These are phyloP conservation scores for Candida nemodendra DNA, from an alignment of 805 yeast genomes.

Conservation along the genomic window DNA sequence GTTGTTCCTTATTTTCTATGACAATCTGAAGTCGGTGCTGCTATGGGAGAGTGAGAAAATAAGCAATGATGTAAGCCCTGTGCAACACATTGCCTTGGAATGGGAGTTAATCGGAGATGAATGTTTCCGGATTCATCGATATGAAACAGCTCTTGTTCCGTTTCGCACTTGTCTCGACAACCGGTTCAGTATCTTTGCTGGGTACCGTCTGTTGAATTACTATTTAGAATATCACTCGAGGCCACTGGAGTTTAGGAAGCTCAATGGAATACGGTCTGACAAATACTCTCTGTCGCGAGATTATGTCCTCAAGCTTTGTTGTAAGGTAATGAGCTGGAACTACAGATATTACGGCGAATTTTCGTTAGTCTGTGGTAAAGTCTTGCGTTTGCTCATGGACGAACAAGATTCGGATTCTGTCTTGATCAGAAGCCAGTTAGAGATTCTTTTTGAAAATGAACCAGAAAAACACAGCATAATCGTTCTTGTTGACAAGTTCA, in stretches of 20 bases:
- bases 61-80: conserved; percentile 21
- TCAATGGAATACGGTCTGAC: conserved; percentile 22
- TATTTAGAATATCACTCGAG: conserved; percentile 31
- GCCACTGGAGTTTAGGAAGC: conserved; percentile 21
- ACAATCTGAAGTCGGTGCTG: conserved; percentile 76
- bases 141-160: conserved; percentile 49
- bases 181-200: conserved; percentile 62
- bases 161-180: conserved; percentile 53
- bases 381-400: conserved; percentile 36
- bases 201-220: conserved; percentile 47
- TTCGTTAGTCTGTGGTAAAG: conserved; percentile 43
- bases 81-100: conserved; percentile 61
- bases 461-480: conserved; percentile 17
- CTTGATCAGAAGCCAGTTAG: conserved; percentile 39
- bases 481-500: conserved; percentile 26
- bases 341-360: conserved; percentile 63
- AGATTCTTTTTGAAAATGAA: conserved; percentile 35
- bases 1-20: conserved; percentile 62
- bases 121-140: conserved; percentile 46
- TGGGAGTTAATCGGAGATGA: conserved; percentile 73
- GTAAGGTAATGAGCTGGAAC: conserved; percentile 59
- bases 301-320: conserved; percentile 40
- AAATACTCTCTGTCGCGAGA: conserved; percentile 31
- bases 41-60: conserved; percentile 42
- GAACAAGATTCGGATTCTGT: conserved; percentile 39